Percentiles rank a stretch among this genome's conserved stretches.
Evolutionary conservation across 2,329 filamentous ascomycete species (phyloP).

Genomic region (Colletotrichum tropicale): DNA sequence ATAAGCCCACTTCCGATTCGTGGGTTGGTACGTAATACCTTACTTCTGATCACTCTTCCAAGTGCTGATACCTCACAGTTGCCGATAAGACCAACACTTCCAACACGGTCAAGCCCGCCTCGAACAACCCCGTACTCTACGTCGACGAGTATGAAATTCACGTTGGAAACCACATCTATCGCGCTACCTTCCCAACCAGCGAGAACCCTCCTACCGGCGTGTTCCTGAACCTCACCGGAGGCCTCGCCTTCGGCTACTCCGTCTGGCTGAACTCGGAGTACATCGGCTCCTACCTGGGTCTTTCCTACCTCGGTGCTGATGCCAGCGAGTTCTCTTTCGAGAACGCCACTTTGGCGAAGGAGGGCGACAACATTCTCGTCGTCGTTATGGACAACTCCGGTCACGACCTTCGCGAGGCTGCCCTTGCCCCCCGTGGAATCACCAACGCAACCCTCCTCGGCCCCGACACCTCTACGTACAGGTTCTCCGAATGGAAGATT

Average conservation of each 20-base stretch:
- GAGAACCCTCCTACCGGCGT: constrained; percentile 43
- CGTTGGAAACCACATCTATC: constrained; percentile 57
- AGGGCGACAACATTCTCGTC: constrained; percentile 52
- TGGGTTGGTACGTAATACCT: constrained; percentile 42
- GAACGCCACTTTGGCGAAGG: constrained; percentile 47
- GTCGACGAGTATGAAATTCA: constrained; percentile 63
- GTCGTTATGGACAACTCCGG: constrained; percentile 65
- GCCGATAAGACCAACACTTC: constrained; percentile 54
- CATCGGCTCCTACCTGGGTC: constrained; percentile 60
- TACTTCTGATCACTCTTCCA: neutral
- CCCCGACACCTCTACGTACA: constrained; percentile 26
- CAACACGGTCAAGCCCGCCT: constrained; percentile 50
- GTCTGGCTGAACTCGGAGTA: constrained; percentile 62
- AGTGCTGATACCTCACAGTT: constrained; percentile 24
- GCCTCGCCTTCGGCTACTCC: constrained; percentile 60
- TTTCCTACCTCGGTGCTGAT: constrained; percentile 40
- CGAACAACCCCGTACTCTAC: constrained; percentile 59
- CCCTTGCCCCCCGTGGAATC: constrained; percentile 56
- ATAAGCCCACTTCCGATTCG: constrained; percentile 43
- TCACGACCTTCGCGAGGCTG: constrained; percentile 56
- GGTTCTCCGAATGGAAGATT: constrained; percentile 61
- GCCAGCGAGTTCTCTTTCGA: constrained; percentile 52
- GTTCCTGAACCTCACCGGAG: constrained; percentile 57
- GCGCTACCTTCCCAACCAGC: constrained; percentile 51
- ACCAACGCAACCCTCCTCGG: constrained; percentile 55